Evolutionary conservation across 306 rosid genomes (phyloP), one percentile per base, ranked within the genome.

Genomic region (Quercus robur): DNA sequence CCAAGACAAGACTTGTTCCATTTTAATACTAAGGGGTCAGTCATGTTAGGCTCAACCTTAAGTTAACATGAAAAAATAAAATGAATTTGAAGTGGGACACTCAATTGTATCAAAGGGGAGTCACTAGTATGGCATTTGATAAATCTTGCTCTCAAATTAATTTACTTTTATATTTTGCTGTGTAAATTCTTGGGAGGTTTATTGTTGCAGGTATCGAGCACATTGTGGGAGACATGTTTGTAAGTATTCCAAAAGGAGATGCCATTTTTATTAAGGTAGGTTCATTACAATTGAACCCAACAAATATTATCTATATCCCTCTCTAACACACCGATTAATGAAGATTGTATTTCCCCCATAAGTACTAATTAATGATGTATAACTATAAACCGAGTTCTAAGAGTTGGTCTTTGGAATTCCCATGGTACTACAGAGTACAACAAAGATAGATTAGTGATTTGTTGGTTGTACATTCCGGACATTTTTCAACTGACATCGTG

Each of bases 261-360:
- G 77, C 83, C 62, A 78, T 83, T 70, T 79, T 71, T 75, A 75
- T 84, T 73, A 84, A 75, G 81, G 79, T 84, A 38, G 44, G 10
- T 38, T 38, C 44, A 38, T 38, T 38, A 38, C 44, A 58, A 58
- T 58, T 26, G 12, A 58, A 23, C 28, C 23, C 11, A n/a, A 20
- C 14, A 23, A 57, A 57, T 20, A 23, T 58, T 58, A 13, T n/a
- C 17, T 6, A 38, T 38, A 7, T 38, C 44, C 44, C 44, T 38
- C 10, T 18, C 11, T 58, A 25, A 20, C 4, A 4, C 31, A 12
- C 15, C 54, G 1, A 15, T 46, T 46, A 46, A 12, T 46, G 54
- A 46, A 10, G 54, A 3, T 46, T 46, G 3, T 46, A 12, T 11
- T 46, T 46, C 4, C 15, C 54, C 13, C 17, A 12, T 7, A 46